These are phyloP conservation scores for Alternaria sp. DNA, from an alignment of 2,329 filamentous ascomycete genomes.

Conservation along the genomic window DNA sequence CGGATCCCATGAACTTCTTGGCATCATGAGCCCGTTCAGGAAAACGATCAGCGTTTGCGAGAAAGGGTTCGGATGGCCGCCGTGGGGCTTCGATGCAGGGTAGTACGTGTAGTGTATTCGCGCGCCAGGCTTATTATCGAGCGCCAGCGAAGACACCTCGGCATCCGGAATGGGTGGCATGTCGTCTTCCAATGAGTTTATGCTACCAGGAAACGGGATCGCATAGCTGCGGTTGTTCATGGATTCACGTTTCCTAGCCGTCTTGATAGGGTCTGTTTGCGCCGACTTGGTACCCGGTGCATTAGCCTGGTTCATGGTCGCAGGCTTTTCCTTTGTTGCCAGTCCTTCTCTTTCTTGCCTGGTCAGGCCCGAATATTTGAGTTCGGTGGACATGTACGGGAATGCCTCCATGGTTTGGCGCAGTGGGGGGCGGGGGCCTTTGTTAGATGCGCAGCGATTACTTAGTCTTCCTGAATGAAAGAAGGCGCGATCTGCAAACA, in stretches of 20 bases:
- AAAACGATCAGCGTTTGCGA: slow-evolving; percentile 54
- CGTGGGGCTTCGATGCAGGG: slow-evolving; percentile 36
- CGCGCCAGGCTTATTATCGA: slow-evolving; percentile 44
- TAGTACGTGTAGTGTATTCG: slow-evolving; percentile 49
- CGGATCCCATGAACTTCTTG: slow-evolving; percentile 52
- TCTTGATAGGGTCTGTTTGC: slow-evolving; percentile 14
- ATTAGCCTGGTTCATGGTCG: slow-evolving; percentile 21
- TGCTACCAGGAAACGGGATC: slow-evolving; percentile 26
- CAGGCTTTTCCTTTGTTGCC: slow-evolving; percentile 13
- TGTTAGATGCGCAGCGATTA: slow-evolving; percentile 6
- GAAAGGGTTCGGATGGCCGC: slow-evolving; percentile 44
- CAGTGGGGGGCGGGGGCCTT: slow-evolving; percentile 5
- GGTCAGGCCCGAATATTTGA: slow-evolving; percentile 17
- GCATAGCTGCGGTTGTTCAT: slow-evolving; percentile 20
- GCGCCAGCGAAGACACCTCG: slow-evolving; percentile 38
- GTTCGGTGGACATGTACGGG: slow-evolving; percentile 16
- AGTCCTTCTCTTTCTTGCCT: slow-evolving; percentile 21
- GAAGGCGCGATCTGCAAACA: slow-evolving; percentile 21
- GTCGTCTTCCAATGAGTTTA: slow-evolving; percentile 40
- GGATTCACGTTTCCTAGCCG: slow-evolving; percentile 13
- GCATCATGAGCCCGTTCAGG: slow-evolving; percentile 56
- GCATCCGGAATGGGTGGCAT: slow-evolving; percentile 42
- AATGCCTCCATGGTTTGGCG: slow-evolving; percentile 18
- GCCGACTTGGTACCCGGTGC: slow-evolving; percentile 26
- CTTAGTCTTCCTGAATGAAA: slow-evolving; percentile 24